Conservation (phyloP, 305 asterid species). For the Fraxinus platypoda region DNA sequence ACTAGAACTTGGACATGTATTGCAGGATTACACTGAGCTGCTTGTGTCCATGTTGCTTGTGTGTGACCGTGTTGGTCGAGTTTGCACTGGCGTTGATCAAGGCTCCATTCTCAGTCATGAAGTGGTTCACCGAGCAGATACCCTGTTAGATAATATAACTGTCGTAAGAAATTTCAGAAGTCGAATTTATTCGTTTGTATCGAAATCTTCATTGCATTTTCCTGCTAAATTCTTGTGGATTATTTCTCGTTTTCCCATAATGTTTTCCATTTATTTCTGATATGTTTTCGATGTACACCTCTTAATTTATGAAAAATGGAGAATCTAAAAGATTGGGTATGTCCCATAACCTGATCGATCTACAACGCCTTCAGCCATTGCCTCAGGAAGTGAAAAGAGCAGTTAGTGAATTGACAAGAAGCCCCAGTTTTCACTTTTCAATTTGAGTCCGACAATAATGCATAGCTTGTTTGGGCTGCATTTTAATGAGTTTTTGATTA, state of each 20-base stretch:
- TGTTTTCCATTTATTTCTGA: background rate
- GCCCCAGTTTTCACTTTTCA: background rate
- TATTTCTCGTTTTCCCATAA: background rate
- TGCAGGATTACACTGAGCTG: slow-evolving; percentile 63
- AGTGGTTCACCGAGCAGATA: slow-evolving; percentile 63
- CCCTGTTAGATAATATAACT: slow-evolving; percentile 43
- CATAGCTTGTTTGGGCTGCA: background rate
- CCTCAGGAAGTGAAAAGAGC: background rate
- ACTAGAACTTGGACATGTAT: background rate
- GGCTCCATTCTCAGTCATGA: slow-evolving; percentile 67
- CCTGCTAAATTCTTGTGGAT: background rate
- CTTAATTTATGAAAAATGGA: background rate
- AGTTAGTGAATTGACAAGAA: background rate
- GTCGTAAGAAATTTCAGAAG: background rate
- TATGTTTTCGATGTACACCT: background rate
- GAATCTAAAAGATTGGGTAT: background rate
- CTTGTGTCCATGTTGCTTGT: slow-evolving; percentile 67
- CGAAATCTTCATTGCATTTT: background rate
- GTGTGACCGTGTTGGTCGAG: slow-evolving; percentile 59
- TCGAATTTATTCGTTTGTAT: background rate
- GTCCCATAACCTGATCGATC: background rate
- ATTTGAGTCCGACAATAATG: background rate
- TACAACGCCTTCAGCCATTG: background rate
- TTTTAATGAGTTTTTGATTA: too few species aligned
- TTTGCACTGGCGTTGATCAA: slow-evolving; percentile 49